A percentile compares a stretch with the other conserved stretches of the same genome.
These are phyloP conservation scores for Paspalum vaginatum DNA, from an alignment of 176 grass and related monocot genomes.

Conservation along the genomic window DNA sequence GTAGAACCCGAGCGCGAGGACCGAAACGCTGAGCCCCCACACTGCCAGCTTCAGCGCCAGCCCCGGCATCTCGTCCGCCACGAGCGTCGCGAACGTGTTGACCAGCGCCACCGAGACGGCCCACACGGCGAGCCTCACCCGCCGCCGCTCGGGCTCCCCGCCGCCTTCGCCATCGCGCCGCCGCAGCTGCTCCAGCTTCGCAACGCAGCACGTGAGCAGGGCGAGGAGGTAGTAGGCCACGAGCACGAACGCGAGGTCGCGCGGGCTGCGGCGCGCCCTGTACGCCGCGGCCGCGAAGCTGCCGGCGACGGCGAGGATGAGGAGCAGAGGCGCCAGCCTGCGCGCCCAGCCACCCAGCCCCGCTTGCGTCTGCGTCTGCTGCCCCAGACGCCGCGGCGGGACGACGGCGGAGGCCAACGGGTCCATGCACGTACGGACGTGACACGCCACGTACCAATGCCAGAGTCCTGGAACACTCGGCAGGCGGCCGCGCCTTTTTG, in stretches of 20 bases:
- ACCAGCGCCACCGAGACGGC: not conserved
- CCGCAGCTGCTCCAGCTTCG: not conserved
- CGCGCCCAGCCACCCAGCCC: not conserved
- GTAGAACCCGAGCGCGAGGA: not conserved
- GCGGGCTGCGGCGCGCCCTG: not conserved
- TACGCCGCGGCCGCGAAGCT: constrained; percentile 4
- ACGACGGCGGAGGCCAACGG: too few relatives aligned
- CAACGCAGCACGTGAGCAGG: constrained; percentile 20
- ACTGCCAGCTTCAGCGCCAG: constrained; percentile 22
- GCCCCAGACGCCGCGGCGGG: too few relatives aligned
- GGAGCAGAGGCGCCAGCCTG: not conserved
- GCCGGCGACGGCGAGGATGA: constrained; percentile 2
- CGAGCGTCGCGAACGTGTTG: not conserved
- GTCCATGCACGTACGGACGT: too few relatives aligned
- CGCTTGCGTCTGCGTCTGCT: too few relatives aligned
- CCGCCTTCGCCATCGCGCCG: not conserved
- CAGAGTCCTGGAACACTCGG: too few relatives aligned
- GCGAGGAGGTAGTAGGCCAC: constrained; percentile 17
- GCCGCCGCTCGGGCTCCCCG: not conserved
- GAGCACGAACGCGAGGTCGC: constrained; percentile 18
- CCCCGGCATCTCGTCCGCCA: not conserved
- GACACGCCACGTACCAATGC: too few relatives aligned
- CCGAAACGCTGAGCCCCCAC: not conserved
- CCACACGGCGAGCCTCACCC: not conserved
- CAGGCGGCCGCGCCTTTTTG: too few relatives aligned